Base-by-base conservation (phyloP, 192 early-diverging fungal species). In the Thoreauomyces humboldtii region DNA sequence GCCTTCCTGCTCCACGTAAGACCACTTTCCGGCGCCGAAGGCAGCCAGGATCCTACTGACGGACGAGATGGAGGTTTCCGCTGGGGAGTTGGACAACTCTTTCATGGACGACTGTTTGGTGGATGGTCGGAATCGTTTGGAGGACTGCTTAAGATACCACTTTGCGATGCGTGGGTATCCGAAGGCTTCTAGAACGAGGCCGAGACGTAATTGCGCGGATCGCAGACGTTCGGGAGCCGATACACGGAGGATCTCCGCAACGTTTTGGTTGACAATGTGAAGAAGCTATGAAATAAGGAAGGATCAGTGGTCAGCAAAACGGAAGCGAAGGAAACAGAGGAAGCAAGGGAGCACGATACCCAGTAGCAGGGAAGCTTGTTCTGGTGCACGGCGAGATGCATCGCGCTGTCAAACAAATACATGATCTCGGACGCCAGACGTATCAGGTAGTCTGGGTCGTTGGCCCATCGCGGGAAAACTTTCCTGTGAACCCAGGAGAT, bases 371-470 rank as follows among this genome's bases (percentile, higher is more conserved):
- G 34, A 5, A 41, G 22, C 5, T 17, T 22, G 2, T 59, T 59
- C 22, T 42, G 28, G 21, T 59, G 57, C 7, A 59, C 34, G 36
- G 57, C 41, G 57, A 59, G n/a, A 35, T 59, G 57, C 17, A 35
- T 9, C 19, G 57, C 41, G 57, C 35, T 43, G 11, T 59, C 57
- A 28, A 59, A 35, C 15, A 59, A 37, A 4, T 43, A 12, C 28
- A 59, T 0, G 57, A 37, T 21, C 2, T 59, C 57, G 0, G 14
- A 27, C 7, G 7, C 4, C 12, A 46, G 44, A 6, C 12, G 2
- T 3, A 17, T 17, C 12, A 46, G 25, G 25, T 46, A 46, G 19
- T 17, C 3, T 46, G n/a, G 19, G 25, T 46, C 44, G 14, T 14
- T 3, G 19, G 44, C n/a, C n/a, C n/a, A n/a, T n/a, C n/a, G n/a